A percentile compares a stretch with the other conserved stretches of the same genome.
phyloP scores from a whole-genome alignment of 169 alveolate genomes.

The Eimeria sp. region DNA sequence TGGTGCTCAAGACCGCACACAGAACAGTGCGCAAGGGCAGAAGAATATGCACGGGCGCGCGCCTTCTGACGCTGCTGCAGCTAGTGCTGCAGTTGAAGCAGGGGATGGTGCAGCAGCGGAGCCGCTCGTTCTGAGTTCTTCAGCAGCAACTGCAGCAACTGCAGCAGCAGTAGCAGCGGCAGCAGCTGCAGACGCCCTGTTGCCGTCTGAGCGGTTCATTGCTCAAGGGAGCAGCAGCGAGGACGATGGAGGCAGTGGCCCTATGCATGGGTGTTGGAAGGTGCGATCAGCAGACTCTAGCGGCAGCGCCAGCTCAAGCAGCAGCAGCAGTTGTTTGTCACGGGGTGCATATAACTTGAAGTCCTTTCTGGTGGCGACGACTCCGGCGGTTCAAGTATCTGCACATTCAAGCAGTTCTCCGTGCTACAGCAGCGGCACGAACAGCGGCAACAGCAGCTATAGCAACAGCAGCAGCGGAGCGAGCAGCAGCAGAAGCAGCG shows the following conservation, averaged over 20 bases:
- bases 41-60: too few relatives aligned
- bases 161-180: background rate
- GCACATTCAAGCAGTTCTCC: background rate
- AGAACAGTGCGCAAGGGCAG: too few relatives aligned
- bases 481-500: background rate
- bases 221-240: background rate
- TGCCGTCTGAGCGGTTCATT: background rate
- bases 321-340: background rate
- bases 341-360: conserved; percentile 19
- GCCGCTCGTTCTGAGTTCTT: background rate
- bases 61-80: background rate
- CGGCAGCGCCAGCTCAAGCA: too few relatives aligned
- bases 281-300: too few relatives aligned
- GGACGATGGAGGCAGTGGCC: background rate
- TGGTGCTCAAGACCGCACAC: background rate
- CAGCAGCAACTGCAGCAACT: too few relatives aligned
- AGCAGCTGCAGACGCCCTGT: conserved; percentile 1
- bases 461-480: background rate
- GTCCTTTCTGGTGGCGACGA: conserved; percentile 24
- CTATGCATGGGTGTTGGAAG: too few relatives aligned
- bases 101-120: background rate
- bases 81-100: background rate
- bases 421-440: background rate
- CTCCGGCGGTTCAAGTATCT: conserved; percentile 12
- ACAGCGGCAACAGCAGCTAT: background rate